A percentile compares a stretch with the other conserved stretches of the same genome.
Evolutionary conservation across 2,329 filamentous ascomycete genomes (phyloP).

Genomic region (Cordyceps cicadae): DNA sequence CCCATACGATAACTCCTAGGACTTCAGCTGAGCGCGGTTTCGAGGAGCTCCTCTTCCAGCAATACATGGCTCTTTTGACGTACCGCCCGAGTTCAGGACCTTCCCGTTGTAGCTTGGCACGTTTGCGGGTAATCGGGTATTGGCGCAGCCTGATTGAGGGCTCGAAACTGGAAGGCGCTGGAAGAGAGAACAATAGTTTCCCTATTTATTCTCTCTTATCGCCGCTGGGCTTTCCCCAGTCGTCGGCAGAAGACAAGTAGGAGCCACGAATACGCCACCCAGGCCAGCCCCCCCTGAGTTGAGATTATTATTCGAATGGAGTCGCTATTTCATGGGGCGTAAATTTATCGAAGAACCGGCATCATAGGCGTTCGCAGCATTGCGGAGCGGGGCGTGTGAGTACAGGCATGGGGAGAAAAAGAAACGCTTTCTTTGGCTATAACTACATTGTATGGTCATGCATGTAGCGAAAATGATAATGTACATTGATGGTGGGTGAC

Average conservation of each 20-base stretch:
- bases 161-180: neutral
- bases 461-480: slow-evolving; percentile 3
- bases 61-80: neutral
- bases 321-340: neutral
- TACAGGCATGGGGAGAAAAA: neutral
- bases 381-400: neutral
- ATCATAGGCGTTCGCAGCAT: neutral
- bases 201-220: neutral
- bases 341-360: neutral
- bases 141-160: neutral
- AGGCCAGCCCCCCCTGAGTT: too few species aligned
- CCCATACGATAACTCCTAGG: neutral
- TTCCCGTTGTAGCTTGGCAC: neutral
- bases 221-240: neutral
- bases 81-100: neutral
- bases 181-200: neutral
- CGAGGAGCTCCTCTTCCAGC: neutral
- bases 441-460: slow-evolving; percentile 5
- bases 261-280: too few species aligned
- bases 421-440: slow-evolving; percentile 6
- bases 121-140: neutral
- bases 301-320: too few species aligned
- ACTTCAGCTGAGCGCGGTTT: neutral
- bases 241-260: too few species aligned
- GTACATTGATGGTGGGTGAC: neutral